phyloP scores from a whole-genome alignment of 768 basidiomycete species.

The Dentipellis sp. region DNA sequence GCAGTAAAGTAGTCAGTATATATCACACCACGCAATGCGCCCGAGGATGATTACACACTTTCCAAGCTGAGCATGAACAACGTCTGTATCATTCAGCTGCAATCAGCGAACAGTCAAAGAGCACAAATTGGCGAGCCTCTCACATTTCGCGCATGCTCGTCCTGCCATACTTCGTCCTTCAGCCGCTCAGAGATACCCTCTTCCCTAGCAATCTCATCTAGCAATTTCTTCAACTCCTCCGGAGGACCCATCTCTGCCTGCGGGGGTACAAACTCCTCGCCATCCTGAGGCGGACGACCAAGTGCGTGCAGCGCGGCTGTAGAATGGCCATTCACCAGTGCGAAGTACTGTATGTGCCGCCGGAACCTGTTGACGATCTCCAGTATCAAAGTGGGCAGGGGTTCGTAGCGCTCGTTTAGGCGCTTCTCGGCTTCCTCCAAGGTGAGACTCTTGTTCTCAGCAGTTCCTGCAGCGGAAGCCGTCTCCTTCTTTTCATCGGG shows the following conservation, averaged over 20 bases:
- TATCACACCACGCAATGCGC: too few relatives aligned
- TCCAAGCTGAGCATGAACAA: slow-evolving; percentile 37
- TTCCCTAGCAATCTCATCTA: slow-evolving; percentile 32
- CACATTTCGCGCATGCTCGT: slow-evolving; percentile 34
- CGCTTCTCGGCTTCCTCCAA: slow-evolving; percentile 8
- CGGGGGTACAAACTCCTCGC: not conserved
- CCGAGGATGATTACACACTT: slow-evolving; percentile 23
- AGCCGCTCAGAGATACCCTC: slow-evolving; percentile 23
- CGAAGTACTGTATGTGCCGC: slow-evolving; percentile 29
- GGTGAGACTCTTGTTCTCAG: not conserved
- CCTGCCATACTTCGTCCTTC: slow-evolving; percentile 33
- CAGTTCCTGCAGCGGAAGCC: too few relatives aligned
- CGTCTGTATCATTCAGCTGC: slow-evolving; percentile 20
- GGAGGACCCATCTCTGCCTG: slow-evolving; percentile 12
- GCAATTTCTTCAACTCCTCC: slow-evolving; percentile 23
- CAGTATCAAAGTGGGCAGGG: slow-evolving; percentile 30
- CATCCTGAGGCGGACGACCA: not conserved
- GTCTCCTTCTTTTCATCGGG: too few relatives aligned
- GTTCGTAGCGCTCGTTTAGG: slow-evolving; percentile 25
- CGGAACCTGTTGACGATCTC: slow-evolving; percentile 29
- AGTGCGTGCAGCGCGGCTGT: slow-evolving; percentile 4
- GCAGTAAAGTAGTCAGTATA: not conserved
- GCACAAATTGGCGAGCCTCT: slow-evolving; percentile 1
- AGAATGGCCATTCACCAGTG: slow-evolving; percentile 13
- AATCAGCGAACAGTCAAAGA: not conserved